Conservation (phyloP, 1,139 yeast species). For the Ogataea hybrid region DNA sequence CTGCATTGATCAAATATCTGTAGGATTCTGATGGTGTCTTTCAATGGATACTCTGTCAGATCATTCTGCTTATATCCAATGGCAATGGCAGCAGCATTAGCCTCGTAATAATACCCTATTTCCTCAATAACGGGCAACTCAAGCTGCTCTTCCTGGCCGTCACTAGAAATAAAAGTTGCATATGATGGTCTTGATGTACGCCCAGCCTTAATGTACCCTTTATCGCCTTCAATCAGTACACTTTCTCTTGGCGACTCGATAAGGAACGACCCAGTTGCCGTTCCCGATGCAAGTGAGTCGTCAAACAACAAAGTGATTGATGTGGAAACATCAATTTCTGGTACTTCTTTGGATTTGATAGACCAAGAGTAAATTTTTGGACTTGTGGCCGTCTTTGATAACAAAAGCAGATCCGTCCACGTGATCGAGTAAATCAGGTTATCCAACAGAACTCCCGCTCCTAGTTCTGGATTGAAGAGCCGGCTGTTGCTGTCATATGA, state of each 20-base stretch:
- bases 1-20: conserved; percentile 10
- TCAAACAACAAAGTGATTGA: conserved; percentile 31
- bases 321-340: conserved; percentile 28
- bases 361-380: conserved; percentile 8
- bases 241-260: conserved; percentile 26
- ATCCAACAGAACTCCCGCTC: conserved; percentile 61
- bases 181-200: conserved; percentile 31
- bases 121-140: conserved; percentile 8
- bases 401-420: conserved; percentile 30
- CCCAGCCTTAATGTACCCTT: conserved; percentile 32
- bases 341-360: conserved; percentile 18
- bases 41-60: conserved; percentile 3
- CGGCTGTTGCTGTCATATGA: conserved; percentile 36
- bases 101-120: conserved; percentile 14
- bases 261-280: conserved; percentile 29
- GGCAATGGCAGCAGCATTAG: conserved; percentile 12
- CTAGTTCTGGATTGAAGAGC: conserved; percentile 41
- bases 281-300: conserved; percentile 28
- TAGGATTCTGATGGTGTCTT: conserved; percentile 3
- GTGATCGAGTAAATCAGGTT: conserved; percentile 56
- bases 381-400: too few relatives aligned
- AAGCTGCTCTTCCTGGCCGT: not conserved
- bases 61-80: conserved; percentile 2
- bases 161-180: too few relatives aligned
- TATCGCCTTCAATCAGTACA: conserved; percentile 32